Conservation (phyloP, 352 stramenopile genomes). For the Pythium phragmitis region DNA sequence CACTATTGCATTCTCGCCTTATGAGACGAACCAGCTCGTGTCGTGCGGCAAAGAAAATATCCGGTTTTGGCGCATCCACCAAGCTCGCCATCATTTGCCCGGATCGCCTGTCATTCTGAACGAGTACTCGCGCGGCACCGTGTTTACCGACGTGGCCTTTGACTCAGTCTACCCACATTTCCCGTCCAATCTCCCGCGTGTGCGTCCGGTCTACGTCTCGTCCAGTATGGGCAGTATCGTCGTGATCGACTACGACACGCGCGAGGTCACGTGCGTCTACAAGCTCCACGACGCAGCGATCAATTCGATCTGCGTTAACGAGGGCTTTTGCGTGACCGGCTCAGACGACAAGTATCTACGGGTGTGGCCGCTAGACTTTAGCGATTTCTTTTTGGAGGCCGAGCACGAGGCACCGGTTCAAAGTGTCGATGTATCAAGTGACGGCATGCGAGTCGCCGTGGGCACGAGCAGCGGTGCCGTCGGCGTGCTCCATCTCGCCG, state of each 20-base stretch:
- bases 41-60: constrained; percentile 91
- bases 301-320: constrained; percentile 81
- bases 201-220: constrained; percentile 75
- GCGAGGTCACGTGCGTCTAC: constrained; percentile 87
- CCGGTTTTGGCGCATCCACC: constrained; percentile 86
- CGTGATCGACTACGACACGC: constrained; percentile 81
- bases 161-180: constrained; percentile 62
- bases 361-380: constrained; percentile 92
- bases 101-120: constrained; percentile 86
- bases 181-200: constrained; percentile 48
- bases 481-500: constrained; percentile 81
- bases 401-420: constrained; percentile 74
- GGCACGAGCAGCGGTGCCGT: constrained; percentile 74
- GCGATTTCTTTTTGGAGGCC: constrained; percentile 91
- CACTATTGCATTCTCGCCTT: constrained; percentile 79
- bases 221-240: constrained; percentile 77
- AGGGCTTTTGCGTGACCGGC: constrained; percentile 89
- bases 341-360: constrained; percentile 85
- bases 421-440: constrained; percentile 62
- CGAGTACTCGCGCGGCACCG: constrained; percentile 83
- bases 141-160: constrained; percentile 87
- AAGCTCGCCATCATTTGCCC: constrained; percentile 51
- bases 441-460: constrained; percentile 81
- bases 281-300: constrained; percentile 86
- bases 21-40: constrained; percentile 78